Evolutionary conservation across 2,329 filamentous ascomycete genomes (phyloP), one percentile per base, ranked within the genome.

Genomic region (Penicillium rolfsii): DNA sequence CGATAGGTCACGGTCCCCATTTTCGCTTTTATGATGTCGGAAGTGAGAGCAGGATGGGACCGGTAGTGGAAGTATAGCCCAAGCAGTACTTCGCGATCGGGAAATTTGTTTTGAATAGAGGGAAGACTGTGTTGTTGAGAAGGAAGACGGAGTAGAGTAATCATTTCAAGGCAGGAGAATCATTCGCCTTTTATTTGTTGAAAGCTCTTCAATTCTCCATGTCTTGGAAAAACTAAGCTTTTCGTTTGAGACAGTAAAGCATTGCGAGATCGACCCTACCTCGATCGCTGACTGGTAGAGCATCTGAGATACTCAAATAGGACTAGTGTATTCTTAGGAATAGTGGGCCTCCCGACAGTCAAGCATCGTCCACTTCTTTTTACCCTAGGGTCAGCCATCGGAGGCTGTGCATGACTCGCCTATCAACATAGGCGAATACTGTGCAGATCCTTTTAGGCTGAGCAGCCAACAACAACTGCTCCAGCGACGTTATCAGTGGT

Each of bases 1-100:
- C 62, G 52, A 52, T 74, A 73, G n/a, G 58, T 67, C 2, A 74
- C 55, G 1, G 45, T 56, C 2, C 64, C 65, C 70, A 69, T 71
- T 22, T 7, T 49, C 11, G 4, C 8, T 6, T 14, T 33, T 35
- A 6, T 16, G 24, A 22, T 30, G 43, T 41, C 40, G 14, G n/a
- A 5, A 46, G 1, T 5, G 11, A 22, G 26, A 28, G 24, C 6
- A 16, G 26, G 8, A n/a, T 46, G 43, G 12, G 24, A 26, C 28
- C 24, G 24, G n/a, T 14, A 19, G n/a, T 22, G 35, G 52, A 35
- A 24, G 30, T 5, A 45, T 11, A 46, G 24, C 24, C 12, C 43
- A 26, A 28, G 43, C 7, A 8, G 43, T 30, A 46, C n/a, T 14
- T 12, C 35, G 35, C 12, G 4, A 36, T 36, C 22, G 22, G 5